These are phyloP conservation scores for Lepidopterella palustris DNA, from an alignment of 495 filamentous ascomycete species.

Conservation along the genomic window DNA sequence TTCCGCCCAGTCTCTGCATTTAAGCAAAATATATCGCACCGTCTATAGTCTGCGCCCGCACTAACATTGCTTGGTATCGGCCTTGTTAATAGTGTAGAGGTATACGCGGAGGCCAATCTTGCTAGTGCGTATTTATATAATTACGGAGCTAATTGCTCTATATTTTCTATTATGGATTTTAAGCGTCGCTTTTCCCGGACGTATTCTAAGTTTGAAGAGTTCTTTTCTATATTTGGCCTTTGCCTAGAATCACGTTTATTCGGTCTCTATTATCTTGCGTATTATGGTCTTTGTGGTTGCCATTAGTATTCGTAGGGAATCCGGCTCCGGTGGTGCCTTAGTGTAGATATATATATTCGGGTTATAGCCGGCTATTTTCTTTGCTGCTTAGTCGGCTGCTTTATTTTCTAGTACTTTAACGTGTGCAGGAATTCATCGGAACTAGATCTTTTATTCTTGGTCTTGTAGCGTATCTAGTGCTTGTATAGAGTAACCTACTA, in stretches of 20 bases:
- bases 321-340: slow-evolving; percentile 2
- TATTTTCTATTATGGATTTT: slow-evolving; percentile 16
- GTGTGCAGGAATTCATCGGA: slow-evolving; percentile 32
- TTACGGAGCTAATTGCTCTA: slow-evolving; percentile 31
- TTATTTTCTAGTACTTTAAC: slow-evolving; percentile 31
- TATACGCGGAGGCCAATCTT: slow-evolving; percentile 20
- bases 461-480: slow-evolving; percentile 19
- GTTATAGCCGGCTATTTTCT: slow-evolving; percentile 12
- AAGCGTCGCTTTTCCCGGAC: slow-evolving; percentile 3
- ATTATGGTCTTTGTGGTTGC: slow-evolving; percentile 5
- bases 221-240: slow-evolving; percentile 7
- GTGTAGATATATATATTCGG: neutral
- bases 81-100: slow-evolving; percentile 32
- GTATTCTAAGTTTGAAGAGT: slow-evolving; percentile 5
- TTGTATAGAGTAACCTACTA: too few species aligned
- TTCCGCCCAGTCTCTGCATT: slow-evolving; percentile 31
- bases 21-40: slow-evolving; percentile 33
- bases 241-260: slow-evolving; percentile 1
- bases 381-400: slow-evolving; percentile 24
- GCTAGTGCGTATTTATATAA: slow-evolving; percentile 26
- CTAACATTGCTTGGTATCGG: slow-evolving; percentile 29
- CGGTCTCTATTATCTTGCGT: slow-evolving; percentile 1
- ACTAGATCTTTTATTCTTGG: slow-evolving; percentile 19
- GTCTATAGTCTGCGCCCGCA: slow-evolving; percentile 30
- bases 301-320: slow-evolving; percentile 6